phyloP scores from a whole-genome alignment of 768 basidiomycete species.

The Lactifluus echinatus region DNA sequence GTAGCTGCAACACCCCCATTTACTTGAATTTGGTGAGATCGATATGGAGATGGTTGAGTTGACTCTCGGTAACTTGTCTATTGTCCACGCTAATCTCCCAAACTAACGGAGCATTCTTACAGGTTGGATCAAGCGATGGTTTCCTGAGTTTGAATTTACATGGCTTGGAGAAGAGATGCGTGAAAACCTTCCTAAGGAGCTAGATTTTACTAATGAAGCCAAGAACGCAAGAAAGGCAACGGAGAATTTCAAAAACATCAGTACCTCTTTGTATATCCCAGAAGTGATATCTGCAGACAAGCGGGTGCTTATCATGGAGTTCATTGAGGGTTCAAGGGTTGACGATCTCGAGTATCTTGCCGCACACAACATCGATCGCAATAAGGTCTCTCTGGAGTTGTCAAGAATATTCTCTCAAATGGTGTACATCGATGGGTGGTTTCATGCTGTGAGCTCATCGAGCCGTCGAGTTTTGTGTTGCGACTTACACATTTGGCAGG shows the following conservation, averaged over 20 bases:
- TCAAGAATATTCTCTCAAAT: conserved; percentile 87
- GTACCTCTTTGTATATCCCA: conserved; percentile 83
- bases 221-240: conserved; percentile 65
- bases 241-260: conserved; percentile 59
- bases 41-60: conserved; percentile 84
- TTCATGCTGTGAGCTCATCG: conserved; percentile 54
- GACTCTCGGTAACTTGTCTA: conserved; percentile 43
- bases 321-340: conserved; percentile 78
- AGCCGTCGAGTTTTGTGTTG: background rate
- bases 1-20: conserved; percentile 87
- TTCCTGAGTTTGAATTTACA: conserved; percentile 89
- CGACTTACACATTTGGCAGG: conserved; percentile 35
- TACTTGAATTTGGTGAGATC: conserved; percentile 85
- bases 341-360: conserved; percentile 84
- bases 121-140: conserved; percentile 87
- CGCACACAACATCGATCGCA: conserved; percentile 78
- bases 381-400: conserved; percentile 86
- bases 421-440: conserved; percentile 94
- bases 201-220: conserved; percentile 92
- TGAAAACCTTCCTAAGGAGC: conserved; percentile 82
- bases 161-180: conserved; percentile 96
- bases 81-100: background rate
- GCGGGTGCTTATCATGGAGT: conserved; percentile 92
- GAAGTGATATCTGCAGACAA: conserved; percentile 72
- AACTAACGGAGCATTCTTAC: conserved; percentile 1